These are phyloP conservation scores for Cupressus sempervirens DNA, from an alignment of 75 land plant genomes.

Conservation along the genomic window DNA sequence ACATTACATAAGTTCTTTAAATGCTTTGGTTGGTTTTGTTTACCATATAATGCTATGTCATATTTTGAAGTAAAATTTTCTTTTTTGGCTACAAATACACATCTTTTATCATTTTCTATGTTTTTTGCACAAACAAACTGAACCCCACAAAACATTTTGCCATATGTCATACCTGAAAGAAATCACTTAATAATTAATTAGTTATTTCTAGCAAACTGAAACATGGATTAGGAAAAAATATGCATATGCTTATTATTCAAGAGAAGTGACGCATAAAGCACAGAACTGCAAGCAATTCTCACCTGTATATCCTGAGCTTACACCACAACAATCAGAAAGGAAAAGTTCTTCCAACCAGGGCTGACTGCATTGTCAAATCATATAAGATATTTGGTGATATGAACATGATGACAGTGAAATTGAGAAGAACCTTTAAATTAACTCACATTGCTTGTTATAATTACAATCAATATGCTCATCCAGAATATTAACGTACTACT, in stretches of 20 bases:
- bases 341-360: conserved; percentile 71
- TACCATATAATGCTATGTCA: too few relatives aligned
- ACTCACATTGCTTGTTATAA: not conserved
- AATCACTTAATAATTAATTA: not conserved
- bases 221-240: not conserved
- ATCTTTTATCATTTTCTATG: too few relatives aligned
- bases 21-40: too few relatives aligned
- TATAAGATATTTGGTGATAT: not conserved
- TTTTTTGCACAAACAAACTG: too few relatives aligned
- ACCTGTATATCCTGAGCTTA: conserved; percentile 64
- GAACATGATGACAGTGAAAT: not conserved
- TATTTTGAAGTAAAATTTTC: too few relatives aligned
- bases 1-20: too few relatives aligned
- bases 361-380: conserved; percentile 34
- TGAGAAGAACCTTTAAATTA: not conserved
- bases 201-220: not conserved
- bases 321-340: conserved; percentile 49
- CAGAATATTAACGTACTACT: not conserved
- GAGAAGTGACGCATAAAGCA: not conserved
- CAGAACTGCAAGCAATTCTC: not conserved
- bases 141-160: too few relatives aligned
- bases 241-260: not conserved
- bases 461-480: not conserved
- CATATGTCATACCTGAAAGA: too few relatives aligned
- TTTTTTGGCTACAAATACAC: too few relatives aligned